Evolutionary conservation across 192 early-diverging fungal species (phyloP).

Genomic region (Podila epigama): DNA sequence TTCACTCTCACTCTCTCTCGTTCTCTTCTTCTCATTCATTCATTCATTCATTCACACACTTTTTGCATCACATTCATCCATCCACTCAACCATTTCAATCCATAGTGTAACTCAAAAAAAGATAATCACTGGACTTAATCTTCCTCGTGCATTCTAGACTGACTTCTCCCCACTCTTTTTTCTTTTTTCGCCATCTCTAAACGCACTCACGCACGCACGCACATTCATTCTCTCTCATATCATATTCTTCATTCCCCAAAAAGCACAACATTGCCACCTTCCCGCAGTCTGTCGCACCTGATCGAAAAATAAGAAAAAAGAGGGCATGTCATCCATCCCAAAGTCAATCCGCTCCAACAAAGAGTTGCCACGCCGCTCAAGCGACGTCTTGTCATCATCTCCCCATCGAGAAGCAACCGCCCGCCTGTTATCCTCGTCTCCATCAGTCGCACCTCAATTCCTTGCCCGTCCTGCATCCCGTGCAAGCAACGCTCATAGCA

Average conservation of each 20-base stretch:
- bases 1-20: not conserved
- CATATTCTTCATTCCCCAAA: not conserved
- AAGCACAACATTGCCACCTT: not conserved
- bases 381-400: slow-evolving; percentile 36
- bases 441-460: slow-evolving; percentile 16
- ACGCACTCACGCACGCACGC: too few relatives aligned
- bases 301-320: not conserved
- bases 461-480: slow-evolving; percentile 30
- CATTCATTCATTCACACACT: not conserved
- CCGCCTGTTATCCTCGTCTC: slow-evolving; percentile 35
- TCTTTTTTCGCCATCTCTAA: not conserved
- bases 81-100: not conserved
- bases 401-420: slow-evolving; percentile 34
- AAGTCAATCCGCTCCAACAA: slow-evolving; percentile 9
- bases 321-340: slow-evolving; percentile 23
- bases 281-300: not conserved
- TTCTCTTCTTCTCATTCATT: not conserved
- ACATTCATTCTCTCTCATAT: not conserved
- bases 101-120: too few relatives aligned
- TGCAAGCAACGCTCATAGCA: slow-evolving; percentile 14
- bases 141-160: too few relatives aligned
- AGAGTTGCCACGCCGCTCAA: slow-evolving; percentile 7
- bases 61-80: not conserved
- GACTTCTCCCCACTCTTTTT: not conserved
- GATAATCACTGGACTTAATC: too few relatives aligned